Conservation (phyloP, 768 basidiomycete genomes). For the Phylloporus sp. region DNA sequence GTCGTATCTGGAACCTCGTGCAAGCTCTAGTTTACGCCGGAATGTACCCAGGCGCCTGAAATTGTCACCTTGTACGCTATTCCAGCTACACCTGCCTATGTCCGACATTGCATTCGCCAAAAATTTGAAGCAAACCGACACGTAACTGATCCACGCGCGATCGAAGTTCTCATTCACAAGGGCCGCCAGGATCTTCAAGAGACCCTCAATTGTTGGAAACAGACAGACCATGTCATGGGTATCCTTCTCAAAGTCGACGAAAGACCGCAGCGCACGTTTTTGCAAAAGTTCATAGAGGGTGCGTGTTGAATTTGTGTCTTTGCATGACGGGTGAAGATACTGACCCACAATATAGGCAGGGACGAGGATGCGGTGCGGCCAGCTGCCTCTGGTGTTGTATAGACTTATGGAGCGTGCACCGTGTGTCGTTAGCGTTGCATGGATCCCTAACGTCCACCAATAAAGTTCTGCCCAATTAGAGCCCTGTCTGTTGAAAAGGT, state of each 20-base stretch:
- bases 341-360: slow-evolving; percentile 44
- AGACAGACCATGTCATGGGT: slow-evolving; percentile 75
- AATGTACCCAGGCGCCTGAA: slow-evolving; percentile 76
- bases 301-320: slow-evolving; percentile 25
- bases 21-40: neutral
- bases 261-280: slow-evolving; percentile 54
- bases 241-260: slow-evolving; percentile 52
- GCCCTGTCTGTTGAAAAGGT: too few species aligned
- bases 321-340: neutral
- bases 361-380: slow-evolving; percentile 72
- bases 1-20: slow-evolving; percentile 28
- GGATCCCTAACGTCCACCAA: too few species aligned
- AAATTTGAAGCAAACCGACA: slow-evolving; percentile 84
- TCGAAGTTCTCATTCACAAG: slow-evolving; percentile 87
- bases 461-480: too few species aligned
- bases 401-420: slow-evolving; percentile 2
- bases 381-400: slow-evolving; percentile 50
- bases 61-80: slow-evolving; percentile 80
- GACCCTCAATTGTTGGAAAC: slow-evolving; percentile 92
- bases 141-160: slow-evolving; percentile 73
- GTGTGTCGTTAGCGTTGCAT: too few species aligned
- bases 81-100: slow-evolving; percentile 67
- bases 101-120: slow-evolving; percentile 80
- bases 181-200: slow-evolving; percentile 88
- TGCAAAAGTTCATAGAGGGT: slow-evolving; percentile 87